Percentiles rank a stretch among this genome's conserved stretches.
Conservation (phyloP, 768 basidiomycete genomes). For the Suillus cothurnatus region DNA sequence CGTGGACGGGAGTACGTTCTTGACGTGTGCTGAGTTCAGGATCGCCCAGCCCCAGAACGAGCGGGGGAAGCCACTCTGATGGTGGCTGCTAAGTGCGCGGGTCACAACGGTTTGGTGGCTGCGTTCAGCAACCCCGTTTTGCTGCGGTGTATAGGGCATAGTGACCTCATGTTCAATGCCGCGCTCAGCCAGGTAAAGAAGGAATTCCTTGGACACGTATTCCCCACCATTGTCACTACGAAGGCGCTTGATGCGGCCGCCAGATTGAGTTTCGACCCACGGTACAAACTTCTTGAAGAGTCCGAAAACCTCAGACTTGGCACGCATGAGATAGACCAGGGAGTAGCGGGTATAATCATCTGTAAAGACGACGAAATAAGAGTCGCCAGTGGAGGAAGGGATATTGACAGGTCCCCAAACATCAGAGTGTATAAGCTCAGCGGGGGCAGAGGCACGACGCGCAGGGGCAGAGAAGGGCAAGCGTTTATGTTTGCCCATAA, state of each 20-base stretch:
- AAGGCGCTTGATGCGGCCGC: slow-evolving; percentile 1
- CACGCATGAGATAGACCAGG: too few relatives aligned
- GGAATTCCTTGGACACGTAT: background rate
- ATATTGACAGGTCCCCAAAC: too few relatives aligned
- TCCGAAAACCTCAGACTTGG: background rate
- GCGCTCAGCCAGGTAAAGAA: background rate
- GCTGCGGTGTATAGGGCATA: slow-evolving; percentile 22
- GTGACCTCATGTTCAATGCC: slow-evolving; percentile 15
- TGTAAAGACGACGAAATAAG: too few relatives aligned
- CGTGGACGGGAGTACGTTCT: slow-evolving; percentile 7
- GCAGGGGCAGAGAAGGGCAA: too few relatives aligned
- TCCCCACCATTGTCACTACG: slow-evolving; percentile 14
- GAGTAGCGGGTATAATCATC: too few relatives aligned
- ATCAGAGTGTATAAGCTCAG: too few relatives aligned
- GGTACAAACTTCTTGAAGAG: too few relatives aligned
- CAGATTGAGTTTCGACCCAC: slow-evolving; percentile 7
- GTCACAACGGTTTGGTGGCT: slow-evolving; percentile 31
- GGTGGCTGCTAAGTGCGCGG: slow-evolving; percentile 25
- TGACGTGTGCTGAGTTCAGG: slow-evolving; percentile 10
- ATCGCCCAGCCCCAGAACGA: slow-evolving; percentile 25
- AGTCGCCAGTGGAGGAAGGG: too few relatives aligned
- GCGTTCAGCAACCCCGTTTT: slow-evolving; percentile 32
- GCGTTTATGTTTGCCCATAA: too few relatives aligned
- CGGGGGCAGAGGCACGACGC: too few relatives aligned
- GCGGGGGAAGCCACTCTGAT: slow-evolving; percentile 20